Conservation (phyloP, 208 protist genomes). For the Crithidia mellificae region DNA sequence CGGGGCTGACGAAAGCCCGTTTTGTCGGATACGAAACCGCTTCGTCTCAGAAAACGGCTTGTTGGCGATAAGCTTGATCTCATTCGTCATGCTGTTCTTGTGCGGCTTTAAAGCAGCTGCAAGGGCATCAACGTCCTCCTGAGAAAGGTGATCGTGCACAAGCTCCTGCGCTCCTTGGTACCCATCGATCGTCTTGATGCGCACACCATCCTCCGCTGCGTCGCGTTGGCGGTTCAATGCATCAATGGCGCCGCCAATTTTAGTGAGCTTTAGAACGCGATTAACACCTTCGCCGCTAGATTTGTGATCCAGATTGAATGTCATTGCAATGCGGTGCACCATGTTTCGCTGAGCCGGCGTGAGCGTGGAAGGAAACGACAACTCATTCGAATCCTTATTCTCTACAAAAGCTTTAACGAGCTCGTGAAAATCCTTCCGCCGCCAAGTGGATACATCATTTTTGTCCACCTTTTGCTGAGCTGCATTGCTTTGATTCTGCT, state of each 20-base stretch:
- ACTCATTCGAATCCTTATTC: conserved; percentile 53
- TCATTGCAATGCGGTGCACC: conserved; percentile 70
- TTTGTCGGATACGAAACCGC: conserved; percentile 44
- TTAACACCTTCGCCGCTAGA: conserved; percentile 52
- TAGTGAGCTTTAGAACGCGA: conserved; percentile 63
- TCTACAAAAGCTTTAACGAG: conserved; percentile 80
- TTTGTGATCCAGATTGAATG: conserved; percentile 73
- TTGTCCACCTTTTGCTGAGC: conserved; percentile 19
- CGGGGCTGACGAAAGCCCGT: conserved; percentile 42
- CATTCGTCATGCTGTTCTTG: conserved; percentile 50
- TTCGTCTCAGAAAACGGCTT: conserved; percentile 13
- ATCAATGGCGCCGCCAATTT: conserved; percentile 41
- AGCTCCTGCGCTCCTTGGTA: conserved; percentile 82
- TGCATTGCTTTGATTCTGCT: not conserved
- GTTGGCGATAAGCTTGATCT: conserved; percentile 46
- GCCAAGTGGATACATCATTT: conserved; percentile 64
- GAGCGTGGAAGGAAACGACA: conserved; percentile 72
- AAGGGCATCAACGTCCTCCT: conserved; percentile 34
- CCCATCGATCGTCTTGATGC: conserved; percentile 69
- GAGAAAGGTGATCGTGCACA: conserved; percentile 42
- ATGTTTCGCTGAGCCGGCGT: conserved; percentile 54
- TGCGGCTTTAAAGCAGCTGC: conserved; percentile 32
- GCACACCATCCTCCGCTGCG: conserved; percentile 38
- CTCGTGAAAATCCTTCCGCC: conserved; percentile 70
- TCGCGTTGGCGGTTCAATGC: conserved; percentile 39